phyloP scores from a whole-genome alignment of 2,329 filamentous ascomycete species.

The Penicillium thymicola region DNA sequence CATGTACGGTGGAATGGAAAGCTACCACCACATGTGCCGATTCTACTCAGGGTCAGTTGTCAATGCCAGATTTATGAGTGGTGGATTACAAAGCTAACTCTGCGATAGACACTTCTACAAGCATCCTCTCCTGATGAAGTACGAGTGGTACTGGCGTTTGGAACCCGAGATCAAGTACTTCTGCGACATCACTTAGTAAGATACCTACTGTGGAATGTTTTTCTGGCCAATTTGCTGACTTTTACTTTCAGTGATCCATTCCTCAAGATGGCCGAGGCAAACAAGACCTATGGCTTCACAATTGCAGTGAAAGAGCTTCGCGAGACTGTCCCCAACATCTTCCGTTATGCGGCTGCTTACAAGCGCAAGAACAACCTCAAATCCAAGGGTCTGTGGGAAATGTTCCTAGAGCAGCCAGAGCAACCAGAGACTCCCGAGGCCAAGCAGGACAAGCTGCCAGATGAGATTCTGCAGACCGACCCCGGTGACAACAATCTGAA shows the following conservation, averaged over 20 bases:
- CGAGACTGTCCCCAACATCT: constrained; percentile 97
- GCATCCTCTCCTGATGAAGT: constrained; percentile 89
- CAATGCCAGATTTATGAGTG: neutral
- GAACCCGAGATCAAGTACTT: constrained; percentile 99
- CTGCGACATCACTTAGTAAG: constrained; percentile 97
- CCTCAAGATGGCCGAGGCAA: constrained; percentile 84
- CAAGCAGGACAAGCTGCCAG: constrained; percentile 68
- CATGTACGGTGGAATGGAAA: constrained; percentile 99
- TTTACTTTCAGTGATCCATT: constrained; percentile 72
- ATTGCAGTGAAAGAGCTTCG: constrained; percentile 97
- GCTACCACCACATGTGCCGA: constrained; percentile 98
- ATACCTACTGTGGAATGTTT: neutral
- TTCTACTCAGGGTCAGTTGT: constrained; percentile 88
- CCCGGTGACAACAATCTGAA: constrained; percentile 67
- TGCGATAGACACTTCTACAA: constrained; percentile 83
- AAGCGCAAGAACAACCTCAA: constrained; percentile 87
- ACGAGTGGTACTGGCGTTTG: constrained; percentile 99
- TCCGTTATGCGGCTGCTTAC: constrained; percentile 97
- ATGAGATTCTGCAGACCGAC: constrained; percentile 76
- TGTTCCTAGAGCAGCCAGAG: constrained; percentile 76
- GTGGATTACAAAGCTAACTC: constrained; percentile 16
- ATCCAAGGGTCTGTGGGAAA: constrained; percentile 94
- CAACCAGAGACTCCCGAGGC: constrained; percentile 53
- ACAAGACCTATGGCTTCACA: constrained; percentile 98
- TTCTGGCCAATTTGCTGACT: constrained; percentile 2